A percentile compares a stretch with the other conserved stretches of the same genome.
phyloP scores from a whole-genome alignment of 768 basidiomycete genomes.

The Lenzites betulinus region DNA sequence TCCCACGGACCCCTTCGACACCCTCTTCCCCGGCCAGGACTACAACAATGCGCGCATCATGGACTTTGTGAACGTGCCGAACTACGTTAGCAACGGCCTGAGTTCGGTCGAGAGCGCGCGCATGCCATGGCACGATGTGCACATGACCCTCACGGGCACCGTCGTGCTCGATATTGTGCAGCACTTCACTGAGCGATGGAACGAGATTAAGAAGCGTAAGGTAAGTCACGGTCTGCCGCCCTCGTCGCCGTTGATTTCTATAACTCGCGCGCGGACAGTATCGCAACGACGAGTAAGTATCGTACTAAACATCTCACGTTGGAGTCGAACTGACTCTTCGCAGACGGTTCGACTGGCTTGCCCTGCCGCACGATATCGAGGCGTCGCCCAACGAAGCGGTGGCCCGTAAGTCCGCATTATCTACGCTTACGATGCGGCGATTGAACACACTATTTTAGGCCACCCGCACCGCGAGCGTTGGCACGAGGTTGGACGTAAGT shows the following conservation, averaged over 20 bases:
- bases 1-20: constrained; percentile 77
- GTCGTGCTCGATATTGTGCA: constrained; percentile 89
- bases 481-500: constrained; percentile 56
- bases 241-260: neutral
- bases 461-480: constrained; percentile 74
- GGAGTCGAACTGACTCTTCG: neutral
- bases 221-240: constrained; percentile 34
- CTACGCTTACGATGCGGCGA: no score
- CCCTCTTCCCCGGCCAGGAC: constrained; percentile 92
- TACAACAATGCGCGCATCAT: constrained; percentile 88
- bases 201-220: constrained; percentile 85
- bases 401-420: constrained; percentile 44
- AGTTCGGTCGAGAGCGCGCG: constrained; percentile 67
- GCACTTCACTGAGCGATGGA: constrained; percentile 93
- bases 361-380: constrained; percentile 72
- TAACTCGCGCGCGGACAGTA: constrained; percentile 23
- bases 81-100: constrained; percentile 71
- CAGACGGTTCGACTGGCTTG: constrained; percentile 67
- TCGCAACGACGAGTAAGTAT: constrained; percentile 48
- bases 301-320: neutral
- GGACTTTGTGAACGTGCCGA: constrained; percentile 82
- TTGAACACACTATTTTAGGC: constrained; percentile 30
- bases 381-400: constrained; percentile 68
- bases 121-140: constrained; percentile 98
- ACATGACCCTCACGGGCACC: constrained; percentile 81